These are phyloP conservation scores for Aphanomyces invadans DNA, from an alignment of 352 stramenopile genomes.

Conservation along the genomic window DNA sequence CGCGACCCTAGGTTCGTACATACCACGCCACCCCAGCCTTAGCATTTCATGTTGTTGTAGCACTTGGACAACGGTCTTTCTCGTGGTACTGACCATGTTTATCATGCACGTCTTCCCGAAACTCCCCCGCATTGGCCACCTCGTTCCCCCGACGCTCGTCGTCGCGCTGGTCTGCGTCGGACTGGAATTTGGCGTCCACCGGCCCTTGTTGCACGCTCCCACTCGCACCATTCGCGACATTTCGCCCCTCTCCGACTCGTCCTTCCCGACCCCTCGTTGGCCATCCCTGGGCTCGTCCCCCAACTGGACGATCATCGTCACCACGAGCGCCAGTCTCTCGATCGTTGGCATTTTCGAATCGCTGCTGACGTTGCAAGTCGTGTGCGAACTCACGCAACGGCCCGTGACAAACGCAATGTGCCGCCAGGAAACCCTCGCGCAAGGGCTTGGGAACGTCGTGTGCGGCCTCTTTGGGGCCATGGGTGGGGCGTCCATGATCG, in stretches of 20 bases:
- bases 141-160: conserved; percentile 76
- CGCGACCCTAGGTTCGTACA: conserved; percentile 28
- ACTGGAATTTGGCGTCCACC: conserved; percentile 84
- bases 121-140: conserved; percentile 45
- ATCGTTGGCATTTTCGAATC: conserved; percentile 90
- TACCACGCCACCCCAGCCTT: background rate
- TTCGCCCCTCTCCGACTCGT: conserved; percentile 39
- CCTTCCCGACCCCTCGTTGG: conserved; percentile 44
- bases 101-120: conserved; percentile 83
- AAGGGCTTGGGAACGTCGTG: conserved; percentile 89
- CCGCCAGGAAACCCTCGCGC: conserved; percentile 75
- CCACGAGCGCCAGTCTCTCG: conserved; percentile 85
- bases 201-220: conserved; percentile 58
- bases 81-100: conserved; percentile 70
- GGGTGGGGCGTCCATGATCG: conserved; percentile 92
- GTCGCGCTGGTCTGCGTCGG: conserved; percentile 62
- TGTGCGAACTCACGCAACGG: conserved; percentile 85
- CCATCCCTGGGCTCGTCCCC: conserved; percentile 41
- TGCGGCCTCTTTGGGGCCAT: conserved; percentile 88
- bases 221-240: conserved; percentile 73
- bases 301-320: conserved; percentile 68
- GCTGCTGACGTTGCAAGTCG: conserved; percentile 90
- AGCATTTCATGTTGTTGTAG: conserved; percentile 20
- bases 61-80: conserved; percentile 56
- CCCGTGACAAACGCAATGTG: conserved; percentile 50